These are phyloP conservation scores for Zygoascus bituminiphila DNA, from an alignment of 805 yeast genomes.

Conservation along the genomic window DNA sequence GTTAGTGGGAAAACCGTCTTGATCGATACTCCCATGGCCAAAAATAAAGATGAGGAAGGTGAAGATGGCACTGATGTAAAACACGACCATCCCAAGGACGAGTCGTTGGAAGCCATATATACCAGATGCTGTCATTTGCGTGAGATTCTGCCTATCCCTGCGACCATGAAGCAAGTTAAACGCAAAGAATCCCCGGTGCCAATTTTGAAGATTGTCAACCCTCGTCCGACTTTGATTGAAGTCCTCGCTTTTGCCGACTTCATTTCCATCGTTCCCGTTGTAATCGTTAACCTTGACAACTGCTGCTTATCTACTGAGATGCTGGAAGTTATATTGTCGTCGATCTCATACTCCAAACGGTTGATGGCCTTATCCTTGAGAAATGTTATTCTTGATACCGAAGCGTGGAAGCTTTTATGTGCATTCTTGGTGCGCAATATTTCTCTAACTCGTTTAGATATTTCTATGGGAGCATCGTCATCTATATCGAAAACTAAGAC, in stretches of 20 bases:
- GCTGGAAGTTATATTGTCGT: constrained; percentile 62
- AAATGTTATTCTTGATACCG: constrained; percentile 62
- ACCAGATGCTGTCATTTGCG: constrained; percentile 90
- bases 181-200: constrained; percentile 72
- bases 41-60: constrained; percentile 2
- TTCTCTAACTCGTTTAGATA: constrained; percentile 20
- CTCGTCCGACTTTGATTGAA: constrained; percentile 86
- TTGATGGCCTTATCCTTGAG: constrained; percentile 68
- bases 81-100: constrained; percentile 13
- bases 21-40: constrained; percentile 18
- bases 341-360: constrained; percentile 57
- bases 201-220: constrained; percentile 64
- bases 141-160: constrained; percentile 87
- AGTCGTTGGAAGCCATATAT: constrained; percentile 62
- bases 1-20: constrained; percentile 2
- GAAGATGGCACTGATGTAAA: constrained; percentile 27
- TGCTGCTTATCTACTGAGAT: constrained; percentile 66
- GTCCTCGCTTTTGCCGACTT: constrained; percentile 84
- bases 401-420: constrained; percentile 75
- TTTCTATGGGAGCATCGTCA: constrained; percentile 21
- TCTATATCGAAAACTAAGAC: constrained; percentile 1
- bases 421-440: constrained; percentile 16
- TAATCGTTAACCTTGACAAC: constrained; percentile 70
- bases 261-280: constrained; percentile 73
- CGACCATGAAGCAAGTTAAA: constrained; percentile 72